A percentile compares a stretch with the other conserved stretches of the same genome.
phyloP scores from a whole-genome alignment of 495 filamentous ascomycete genomes.

The Penicillium alfredii region DNA sequence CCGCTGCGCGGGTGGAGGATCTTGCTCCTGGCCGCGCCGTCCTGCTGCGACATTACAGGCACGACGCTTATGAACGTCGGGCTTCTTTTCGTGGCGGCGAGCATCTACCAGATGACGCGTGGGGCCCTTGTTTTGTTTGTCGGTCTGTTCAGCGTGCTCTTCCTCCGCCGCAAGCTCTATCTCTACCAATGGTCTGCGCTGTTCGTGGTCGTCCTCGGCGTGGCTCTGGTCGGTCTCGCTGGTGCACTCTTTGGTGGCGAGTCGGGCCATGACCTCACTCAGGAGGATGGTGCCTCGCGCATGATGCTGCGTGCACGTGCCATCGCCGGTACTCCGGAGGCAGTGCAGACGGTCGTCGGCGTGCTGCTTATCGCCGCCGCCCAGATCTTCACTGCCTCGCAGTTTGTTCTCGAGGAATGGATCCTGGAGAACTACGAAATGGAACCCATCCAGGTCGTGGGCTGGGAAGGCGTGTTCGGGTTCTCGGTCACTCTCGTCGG shows the following conservation, averaged over 20 bases:
- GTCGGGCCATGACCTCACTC: conserved; percentile 41
- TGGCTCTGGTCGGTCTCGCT: conserved; percentile 83
- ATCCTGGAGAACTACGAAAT: conserved; percentile 85
- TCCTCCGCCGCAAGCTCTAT: conserved; percentile 69
- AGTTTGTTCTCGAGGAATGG: conserved; percentile 94
- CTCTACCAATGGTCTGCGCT: conserved; percentile 87
- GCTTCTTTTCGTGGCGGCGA: conserved; percentile 85
- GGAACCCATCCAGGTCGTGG: conserved; percentile 85
- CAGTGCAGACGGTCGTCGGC: conserved; percentile 69
- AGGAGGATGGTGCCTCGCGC: conserved; percentile 24
- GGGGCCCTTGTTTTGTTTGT: conserved; percentile 93
- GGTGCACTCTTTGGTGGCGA: conserved; percentile 69
- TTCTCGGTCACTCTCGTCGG: conserved; percentile 73
- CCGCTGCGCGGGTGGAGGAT: conserved; percentile 67
- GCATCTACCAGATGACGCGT: conserved; percentile 97
- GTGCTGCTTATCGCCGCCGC: conserved; percentile 85
- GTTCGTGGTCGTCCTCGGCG: conserved; percentile 78
- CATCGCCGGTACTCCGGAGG: conserved; percentile 47
- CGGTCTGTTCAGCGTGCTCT: conserved; percentile 88
- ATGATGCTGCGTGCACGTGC: conserved; percentile 22
- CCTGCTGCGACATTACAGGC: conserved; percentile 87
- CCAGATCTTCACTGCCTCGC: conserved; percentile 92
- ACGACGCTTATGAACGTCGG: conserved; percentile 98
- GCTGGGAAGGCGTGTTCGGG: conserved; percentile 93
- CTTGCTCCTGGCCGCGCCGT: conserved; percentile 74